Evolutionary conservation across 192 early-diverging fungal genomes (phyloP).

Genomic region (Rhizophlyctis rosea): DNA sequence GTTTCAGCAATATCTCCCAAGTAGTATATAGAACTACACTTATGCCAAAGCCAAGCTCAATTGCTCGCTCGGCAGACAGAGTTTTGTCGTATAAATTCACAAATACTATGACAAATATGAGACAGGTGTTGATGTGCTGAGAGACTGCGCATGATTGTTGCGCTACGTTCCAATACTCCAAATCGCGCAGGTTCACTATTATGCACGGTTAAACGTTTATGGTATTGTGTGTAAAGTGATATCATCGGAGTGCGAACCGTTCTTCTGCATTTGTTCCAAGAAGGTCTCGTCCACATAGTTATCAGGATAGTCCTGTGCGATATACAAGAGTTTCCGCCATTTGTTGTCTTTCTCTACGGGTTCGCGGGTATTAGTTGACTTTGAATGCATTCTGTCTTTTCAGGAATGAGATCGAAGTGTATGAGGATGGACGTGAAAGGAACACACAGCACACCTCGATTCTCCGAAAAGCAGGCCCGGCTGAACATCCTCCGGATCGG

Average conservation of each 20-base stretch:
- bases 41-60: constrained; percentile 52
- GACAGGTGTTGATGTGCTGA: constrained; percentile 81
- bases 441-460: no score
- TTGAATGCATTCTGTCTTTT: no score
- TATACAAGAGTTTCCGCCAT: constrained; percentile 83
- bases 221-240: neutral
- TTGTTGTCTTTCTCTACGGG: no score
- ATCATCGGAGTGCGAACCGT: constrained; percentile 46
- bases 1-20: constrained; percentile 50
- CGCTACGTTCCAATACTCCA: constrained; percentile 74
- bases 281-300: constrained; percentile 90
- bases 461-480: no score
- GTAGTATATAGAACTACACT: constrained; percentile 67
- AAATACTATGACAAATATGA: constrained; percentile 88
- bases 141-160: constrained; percentile 26
- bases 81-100: constrained; percentile 61
- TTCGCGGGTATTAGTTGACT: no score
- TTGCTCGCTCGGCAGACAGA: constrained; percentile 56
- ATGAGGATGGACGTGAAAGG: no score
- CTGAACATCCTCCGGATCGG: no score
- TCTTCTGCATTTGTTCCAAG: constrained; percentile 82
- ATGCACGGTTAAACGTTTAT: constrained; percentile 12
- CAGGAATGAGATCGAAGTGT: no score
- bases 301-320: constrained; percentile 86
- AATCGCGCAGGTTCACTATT: constrained; percentile 74